These are phyloP conservation scores for Fusarium metavorans DNA, from an alignment of 2,329 filamentous ascomycete genomes.

Conservation along the genomic window DNA sequence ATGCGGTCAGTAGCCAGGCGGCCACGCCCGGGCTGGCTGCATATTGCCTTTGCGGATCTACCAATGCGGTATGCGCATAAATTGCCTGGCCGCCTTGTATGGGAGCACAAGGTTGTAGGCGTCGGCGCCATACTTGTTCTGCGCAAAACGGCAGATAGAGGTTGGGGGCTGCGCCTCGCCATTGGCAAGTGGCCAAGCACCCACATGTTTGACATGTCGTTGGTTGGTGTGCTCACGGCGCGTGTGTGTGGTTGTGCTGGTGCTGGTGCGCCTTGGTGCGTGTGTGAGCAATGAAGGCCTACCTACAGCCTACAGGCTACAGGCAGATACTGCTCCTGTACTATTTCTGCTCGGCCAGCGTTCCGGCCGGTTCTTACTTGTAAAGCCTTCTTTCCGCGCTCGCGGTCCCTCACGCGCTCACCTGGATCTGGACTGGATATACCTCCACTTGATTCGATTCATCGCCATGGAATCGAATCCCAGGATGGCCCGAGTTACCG, in stretches of 20 bases:
- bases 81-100: constrained; percentile 25
- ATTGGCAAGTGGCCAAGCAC: constrained; percentile 36
- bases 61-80: constrained; percentile 1
- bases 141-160: constrained; percentile 26
- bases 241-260: constrained; percentile 22
- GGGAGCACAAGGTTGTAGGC: constrained; percentile 15
- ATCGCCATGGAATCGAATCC: constrained; percentile 6
- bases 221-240: constrained; percentile 28
- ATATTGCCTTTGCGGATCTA: constrained; percentile 3
- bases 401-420: constrained; percentile 12
- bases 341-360: constrained; percentile 21
- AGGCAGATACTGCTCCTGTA: constrained; percentile 4
- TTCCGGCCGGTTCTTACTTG: constrained; percentile 19
- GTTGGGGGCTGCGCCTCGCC: constrained; percentile 34
- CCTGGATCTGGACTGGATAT: background rate
- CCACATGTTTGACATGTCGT: constrained; percentile 40
- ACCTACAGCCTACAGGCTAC: background rate
- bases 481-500: constrained; percentile 35
- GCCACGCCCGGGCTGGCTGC: constrained; percentile 7
- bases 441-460: background rate
- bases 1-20: background rate
- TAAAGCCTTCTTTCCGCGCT: constrained; percentile 23
- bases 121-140: constrained; percentile 36
- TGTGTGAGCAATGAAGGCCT: background rate
- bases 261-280: background rate